Conservation (phyloP, 75 land plant genomes). For the Gnetum montanum region DNA sequence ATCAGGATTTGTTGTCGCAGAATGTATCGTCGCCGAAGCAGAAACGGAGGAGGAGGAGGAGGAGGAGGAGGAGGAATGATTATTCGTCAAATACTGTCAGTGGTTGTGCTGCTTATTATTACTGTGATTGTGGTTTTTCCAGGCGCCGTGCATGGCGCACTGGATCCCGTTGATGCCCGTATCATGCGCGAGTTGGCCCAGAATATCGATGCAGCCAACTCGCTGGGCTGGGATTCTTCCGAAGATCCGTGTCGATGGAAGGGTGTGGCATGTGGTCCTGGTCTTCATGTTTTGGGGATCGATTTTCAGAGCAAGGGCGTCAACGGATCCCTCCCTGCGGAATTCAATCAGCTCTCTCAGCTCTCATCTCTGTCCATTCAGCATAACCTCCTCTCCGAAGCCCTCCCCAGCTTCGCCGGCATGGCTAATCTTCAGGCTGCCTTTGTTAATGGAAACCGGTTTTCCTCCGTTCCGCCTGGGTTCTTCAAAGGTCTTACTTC, state of each 20-base stretch:
- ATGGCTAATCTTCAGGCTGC: constrained; percentile 28
- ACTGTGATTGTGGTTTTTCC: no score
- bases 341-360: constrained; percentile 17
- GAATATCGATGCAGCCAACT: constrained; percentile 3
- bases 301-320: constrained; percentile 26
- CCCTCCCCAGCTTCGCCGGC: constrained; percentile 45
- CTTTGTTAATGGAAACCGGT: constrained; percentile 39
- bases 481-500: constrained; percentile 53
- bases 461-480: constrained; percentile 45
- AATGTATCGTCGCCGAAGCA: no score
- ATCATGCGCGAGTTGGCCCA: constrained; percentile 22
- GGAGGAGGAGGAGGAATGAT: no score
- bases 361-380: constrained; percentile 36
- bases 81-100: no score
- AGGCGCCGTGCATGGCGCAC: no score
- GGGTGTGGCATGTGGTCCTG: constrained; percentile 19
- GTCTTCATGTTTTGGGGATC: constrained; percentile 31
- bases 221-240: constrained; percentile 23
- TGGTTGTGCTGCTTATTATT: no score
- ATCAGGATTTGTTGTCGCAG: no score
- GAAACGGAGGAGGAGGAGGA: no score
- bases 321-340: constrained; percentile 35
- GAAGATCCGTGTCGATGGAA: constrained; percentile 40
- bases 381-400: constrained; percentile 38
- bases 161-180: constrained; percentile 14